Percentiles rank a stretch among this genome's conserved stretches.
Conservation (phyloP, 805 yeast species). For the Saturnispora halmiae region DNA sequence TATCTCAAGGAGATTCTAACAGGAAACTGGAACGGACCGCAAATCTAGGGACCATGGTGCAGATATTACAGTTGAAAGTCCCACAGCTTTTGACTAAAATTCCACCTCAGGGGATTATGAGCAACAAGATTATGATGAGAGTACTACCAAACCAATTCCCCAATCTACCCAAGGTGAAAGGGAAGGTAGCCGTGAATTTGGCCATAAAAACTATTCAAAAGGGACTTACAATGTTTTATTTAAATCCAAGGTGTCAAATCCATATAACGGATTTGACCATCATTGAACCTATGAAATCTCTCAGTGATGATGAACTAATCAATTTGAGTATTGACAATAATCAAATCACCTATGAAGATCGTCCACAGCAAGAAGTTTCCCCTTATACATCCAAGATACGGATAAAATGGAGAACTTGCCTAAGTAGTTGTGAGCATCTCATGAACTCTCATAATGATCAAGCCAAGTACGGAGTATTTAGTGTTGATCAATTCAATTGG, state of each 20-base stretch:
- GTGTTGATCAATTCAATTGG: slow-evolving; percentile 18
- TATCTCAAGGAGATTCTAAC: slow-evolving; percentile 5
- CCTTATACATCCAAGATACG: slow-evolving; percentile 40
- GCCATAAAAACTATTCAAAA: slow-evolving; percentile 49
- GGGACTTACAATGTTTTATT: slow-evolving; percentile 44
- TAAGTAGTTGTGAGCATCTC: slow-evolving; percentile 43
- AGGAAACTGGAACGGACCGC: slow-evolving; percentile 31
- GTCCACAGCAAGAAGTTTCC: slow-evolving; percentile 20
- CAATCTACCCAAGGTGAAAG: slow-evolving; percentile 47
- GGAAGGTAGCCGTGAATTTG: slow-evolving; percentile 46
- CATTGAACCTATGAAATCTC: slow-evolving; percentile 24
- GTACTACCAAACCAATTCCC: slow-evolving; percentile 49
- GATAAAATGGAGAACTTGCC: slow-evolving; percentile 51
- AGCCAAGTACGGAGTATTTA: slow-evolving; percentile 23
- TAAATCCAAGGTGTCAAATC: slow-evolving; percentile 42
- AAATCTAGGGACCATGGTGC: slow-evolving; percentile 47
- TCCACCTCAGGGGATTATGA: slow-evolving; percentile 36
- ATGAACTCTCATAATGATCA: slow-evolving; percentile 19
- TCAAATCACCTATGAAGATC: background rate
- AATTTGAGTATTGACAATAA: slow-evolving; percentile 21
- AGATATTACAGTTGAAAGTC: slow-evolving; percentile 37
- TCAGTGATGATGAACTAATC: slow-evolving; percentile 22
- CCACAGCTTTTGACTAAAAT: slow-evolving; percentile 42
- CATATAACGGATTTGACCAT: slow-evolving; percentile 39
- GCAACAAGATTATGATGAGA: slow-evolving; percentile 41